Conservation (phyloP, 2,329 filamentous ascomycete species). For the Aspergillus aculeatus region DNA sequence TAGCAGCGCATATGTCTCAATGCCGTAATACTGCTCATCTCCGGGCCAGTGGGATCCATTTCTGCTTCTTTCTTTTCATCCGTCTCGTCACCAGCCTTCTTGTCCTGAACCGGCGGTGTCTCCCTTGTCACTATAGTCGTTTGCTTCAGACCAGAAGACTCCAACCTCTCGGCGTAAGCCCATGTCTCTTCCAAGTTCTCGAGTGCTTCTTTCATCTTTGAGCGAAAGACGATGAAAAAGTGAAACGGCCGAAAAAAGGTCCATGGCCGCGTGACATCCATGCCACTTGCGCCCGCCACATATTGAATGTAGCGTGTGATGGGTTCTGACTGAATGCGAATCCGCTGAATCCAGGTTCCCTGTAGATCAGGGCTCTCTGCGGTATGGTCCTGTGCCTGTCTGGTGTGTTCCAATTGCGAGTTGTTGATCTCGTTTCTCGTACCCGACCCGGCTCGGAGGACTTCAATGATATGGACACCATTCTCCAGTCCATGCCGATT, state of each 20-base stretch:
- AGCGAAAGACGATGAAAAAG: not conserved
- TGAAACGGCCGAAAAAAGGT: not conserved
- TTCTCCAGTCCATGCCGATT: not conserved
- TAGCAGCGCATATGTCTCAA: slow-evolving; percentile 19
- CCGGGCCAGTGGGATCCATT: not conserved
- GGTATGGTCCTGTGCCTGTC: not conserved
- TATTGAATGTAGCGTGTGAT: not conserved
- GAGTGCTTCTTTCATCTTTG: not conserved
- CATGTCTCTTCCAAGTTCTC: slow-evolving; percentile 4
- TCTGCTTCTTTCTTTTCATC: not conserved
- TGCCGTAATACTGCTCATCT: not conserved
- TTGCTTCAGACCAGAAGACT: not conserved
- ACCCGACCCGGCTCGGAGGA: not conserved
- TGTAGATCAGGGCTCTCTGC: not conserved
- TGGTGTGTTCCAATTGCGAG: not conserved
- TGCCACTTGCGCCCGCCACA: not conserved
- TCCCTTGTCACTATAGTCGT: not conserved
- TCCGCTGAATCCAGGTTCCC: not conserved
- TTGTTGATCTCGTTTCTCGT: not conserved
- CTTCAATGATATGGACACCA: not conserved
- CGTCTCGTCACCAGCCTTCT: not conserved
- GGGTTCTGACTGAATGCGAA: not conserved
- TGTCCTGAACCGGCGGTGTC: not conserved
- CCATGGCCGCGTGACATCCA: not conserved
- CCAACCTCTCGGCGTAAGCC: slow-evolving; percentile 3